Evolutionary conservation across 116 monocot species (phyloP), one percentile per base, ranked within the genome.

Genomic region (Phalaenopsis hybrid): DNA sequence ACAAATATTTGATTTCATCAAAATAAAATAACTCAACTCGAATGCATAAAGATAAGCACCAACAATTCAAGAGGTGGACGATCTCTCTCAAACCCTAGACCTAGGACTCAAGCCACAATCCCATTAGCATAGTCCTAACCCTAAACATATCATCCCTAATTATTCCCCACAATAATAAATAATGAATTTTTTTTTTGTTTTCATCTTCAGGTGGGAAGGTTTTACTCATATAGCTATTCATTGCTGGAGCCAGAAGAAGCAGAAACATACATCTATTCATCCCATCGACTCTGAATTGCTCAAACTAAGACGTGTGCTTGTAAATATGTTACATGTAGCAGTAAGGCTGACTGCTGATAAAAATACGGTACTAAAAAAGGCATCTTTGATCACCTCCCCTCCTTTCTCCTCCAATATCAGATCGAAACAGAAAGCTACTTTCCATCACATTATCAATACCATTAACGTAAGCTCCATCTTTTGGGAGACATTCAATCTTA

Each of bases 181-280:
- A 31, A 31, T 31, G 31, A 31, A 0, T 0, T 0, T 41, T 4
- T 41, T 41, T 41, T 37, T 41, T 41, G 0, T 41, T 41, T 41
- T 41, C 41, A 41, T 41, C 48, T 78, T 20, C 84, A 96, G 96
- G 83, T 96, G 96, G 96, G 94, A 94, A 91, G 96, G 96, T 33
- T 96, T 96, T 84, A 69, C 84, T 51, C 96, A 96, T 86, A 67
- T 90, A 74, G 92, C 94, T 76, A 84, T 96, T 45, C 88, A 92
- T 85, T 87, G 86, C 78, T 96, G 96, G 94, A 84, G 75, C 43
- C 81, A 91, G 83, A 94, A 86, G 73, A 94, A 86, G 73, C 84
- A 82, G 49, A 89, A 82, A 81, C 46, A 79, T 80, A 51, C 50
- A 70, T 80, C n/a, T 33, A 25, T 8, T 82, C 21, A 78, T 65